Evolutionary conservation across 108 stramenopile species (phyloP).

Genomic region (Thalassiosira profunda): DNA sequence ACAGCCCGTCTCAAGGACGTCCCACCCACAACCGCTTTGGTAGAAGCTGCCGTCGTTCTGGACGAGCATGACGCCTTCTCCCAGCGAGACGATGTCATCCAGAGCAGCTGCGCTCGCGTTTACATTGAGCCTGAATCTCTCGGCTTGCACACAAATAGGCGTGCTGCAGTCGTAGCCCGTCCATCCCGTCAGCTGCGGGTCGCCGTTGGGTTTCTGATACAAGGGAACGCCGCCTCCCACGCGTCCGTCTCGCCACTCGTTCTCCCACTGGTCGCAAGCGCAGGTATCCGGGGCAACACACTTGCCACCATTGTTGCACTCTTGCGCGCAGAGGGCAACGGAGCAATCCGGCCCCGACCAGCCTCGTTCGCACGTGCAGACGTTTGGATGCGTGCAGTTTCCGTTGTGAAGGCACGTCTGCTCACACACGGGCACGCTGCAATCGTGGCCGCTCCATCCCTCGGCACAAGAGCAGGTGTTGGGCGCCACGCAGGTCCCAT

Average conservation of each 20-base stretch:
- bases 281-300: conserved; percentile 91
- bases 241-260: conserved; percentile 65
- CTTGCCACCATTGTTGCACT: conserved; percentile 74
- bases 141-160: conserved; percentile 89
- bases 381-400: conserved; percentile 81
- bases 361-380: conserved; percentile 76
- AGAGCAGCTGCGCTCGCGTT: conserved; percentile 10
- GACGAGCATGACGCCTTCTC: conserved; percentile 55
- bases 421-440: conserved; percentile 65
- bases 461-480: conserved; percentile 76
- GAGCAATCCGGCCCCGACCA: conserved; percentile 87
- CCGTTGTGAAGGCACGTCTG: conserved; percentile 82
- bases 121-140: conserved; percentile 62
- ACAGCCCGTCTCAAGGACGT: conserved; percentile 79
- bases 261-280: conserved; percentile 66
- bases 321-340: conserved; percentile 69
- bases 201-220: conserved; percentile 73
- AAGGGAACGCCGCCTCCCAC: conserved; percentile 70
- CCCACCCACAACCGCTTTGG: conserved; percentile 84
- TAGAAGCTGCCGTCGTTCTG: conserved; percentile 64
- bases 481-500: conserved; percentile 80
- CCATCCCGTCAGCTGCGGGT: conserved; percentile 89
- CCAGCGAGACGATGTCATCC: conserved; percentile 44
- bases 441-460: conserved; percentile 76
- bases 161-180: conserved; percentile 82